Evolutionary conservation across 1,139 yeast species (phyloP), one percentile per base, ranked within the genome.

Genomic region (Kurtzmaniella quercitrusa): DNA sequence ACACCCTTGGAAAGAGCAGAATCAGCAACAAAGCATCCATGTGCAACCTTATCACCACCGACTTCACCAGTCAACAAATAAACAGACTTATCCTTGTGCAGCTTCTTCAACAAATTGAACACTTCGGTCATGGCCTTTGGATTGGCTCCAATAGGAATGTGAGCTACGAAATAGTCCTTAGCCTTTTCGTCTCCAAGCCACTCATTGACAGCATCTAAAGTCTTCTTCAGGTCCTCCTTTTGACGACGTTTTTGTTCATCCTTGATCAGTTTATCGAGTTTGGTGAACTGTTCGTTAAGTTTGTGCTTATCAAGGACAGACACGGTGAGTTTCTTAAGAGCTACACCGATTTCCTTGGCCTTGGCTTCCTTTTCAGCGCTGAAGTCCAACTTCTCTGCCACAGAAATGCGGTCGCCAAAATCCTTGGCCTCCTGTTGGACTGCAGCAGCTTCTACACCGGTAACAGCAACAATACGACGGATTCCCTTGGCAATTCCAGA

Each of bases 401-500:
- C 72, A 39, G 70, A 77, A 49, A 93, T 76, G 46, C 78, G 73
- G 42, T 68, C 71, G 38, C 75, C 84, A 60, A 84, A 90, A 45
- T 85, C 93, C 34, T 63, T 61, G 42, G 97, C 96, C 51, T 84
- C 61, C 62, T 87, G 78, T 74, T 91, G 96, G 42, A 90, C 97
- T 56, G 82, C 89, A 57, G 81, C 83, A 16, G 98, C 98, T 56
- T 83, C 95, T 46, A 79, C 74, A 41, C 98, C 98, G 31, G 97
- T 87, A 43, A 91, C 96, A 19, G 97, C 98, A 48, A 93, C 96
- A 62, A 93, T 86, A 77, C 99, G 89, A 71, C 99, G 82, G 50
- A 88, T 89, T 67, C 99, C 99, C 73, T 93, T 93, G 50, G 98
- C 98, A 65, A 93, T 93, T 68, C 98, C 98, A 50, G 90, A 81